A percentile compares a stretch with the other conserved stretches of the same genome.
Evolutionary conservation across 495 filamentous ascomycete genomes (phyloP).

Genomic region (Podospora conica): DNA sequence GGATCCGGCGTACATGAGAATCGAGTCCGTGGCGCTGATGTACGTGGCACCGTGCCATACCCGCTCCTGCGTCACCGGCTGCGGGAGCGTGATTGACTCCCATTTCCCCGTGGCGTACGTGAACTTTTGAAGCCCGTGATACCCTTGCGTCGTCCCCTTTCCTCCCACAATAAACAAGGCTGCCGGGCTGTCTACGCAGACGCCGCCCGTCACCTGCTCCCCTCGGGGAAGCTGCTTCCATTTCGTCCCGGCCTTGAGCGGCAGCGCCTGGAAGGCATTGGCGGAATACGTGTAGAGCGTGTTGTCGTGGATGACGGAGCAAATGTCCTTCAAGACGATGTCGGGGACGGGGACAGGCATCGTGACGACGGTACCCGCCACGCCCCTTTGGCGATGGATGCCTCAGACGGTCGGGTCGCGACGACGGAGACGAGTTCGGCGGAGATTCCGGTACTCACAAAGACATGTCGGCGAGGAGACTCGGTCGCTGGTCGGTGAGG

Average conservation of each 20-base stretch:
- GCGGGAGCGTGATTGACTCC: constrained; percentile 55
- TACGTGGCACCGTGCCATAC: constrained; percentile 71
- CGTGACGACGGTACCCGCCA: constrained; percentile 13
- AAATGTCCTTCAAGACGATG: constrained; percentile 62
- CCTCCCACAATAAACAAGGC: constrained; percentile 85
- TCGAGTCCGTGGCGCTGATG: constrained; percentile 59
- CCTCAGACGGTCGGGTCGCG: constrained; percentile 13
- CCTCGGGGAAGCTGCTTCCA: constrained; percentile 64
- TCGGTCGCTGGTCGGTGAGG: not conserved
- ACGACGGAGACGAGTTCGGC: constrained; percentile 9
- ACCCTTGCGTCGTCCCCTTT: constrained; percentile 46
- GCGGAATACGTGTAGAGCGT: constrained; percentile 81
- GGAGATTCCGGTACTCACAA: constrained; percentile 17
- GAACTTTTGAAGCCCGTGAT: constrained; percentile 78
- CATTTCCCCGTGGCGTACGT: constrained; percentile 70
- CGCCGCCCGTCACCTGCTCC: constrained; percentile 62
- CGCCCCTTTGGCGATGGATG: not conserved
- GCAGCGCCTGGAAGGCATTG: constrained; percentile 67
- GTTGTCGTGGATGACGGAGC: constrained; percentile 74
- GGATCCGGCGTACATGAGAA: constrained; percentile 77
- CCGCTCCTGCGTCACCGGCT: constrained; percentile 58
- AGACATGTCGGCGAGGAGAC: constrained; percentile 19
- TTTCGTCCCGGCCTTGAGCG: constrained; percentile 56
- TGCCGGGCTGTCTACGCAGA: constrained; percentile 72
- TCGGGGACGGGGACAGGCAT: constrained; percentile 65